Conservation (phyloP, 805 yeast genomes). For the Schwanniomyces occidentalis region DNA sequence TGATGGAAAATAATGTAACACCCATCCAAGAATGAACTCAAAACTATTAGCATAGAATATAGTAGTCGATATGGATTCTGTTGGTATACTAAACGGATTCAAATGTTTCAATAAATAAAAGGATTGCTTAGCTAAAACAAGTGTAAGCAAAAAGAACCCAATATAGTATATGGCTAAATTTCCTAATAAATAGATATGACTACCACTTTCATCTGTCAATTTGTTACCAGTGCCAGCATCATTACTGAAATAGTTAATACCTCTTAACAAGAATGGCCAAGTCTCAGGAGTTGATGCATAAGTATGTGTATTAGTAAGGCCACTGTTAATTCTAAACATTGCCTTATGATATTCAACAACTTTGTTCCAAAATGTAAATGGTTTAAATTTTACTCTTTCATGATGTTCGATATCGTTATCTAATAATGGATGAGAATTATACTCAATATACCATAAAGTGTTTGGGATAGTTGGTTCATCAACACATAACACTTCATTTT, state of each 20-base stretch:
- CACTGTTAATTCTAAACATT: constrained; percentile 52
- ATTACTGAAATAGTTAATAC: constrained; percentile 58
- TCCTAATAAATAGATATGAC: constrained; percentile 60
- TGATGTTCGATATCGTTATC: constrained; percentile 17
- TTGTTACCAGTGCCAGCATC: constrained; percentile 30
- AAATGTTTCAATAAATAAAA: constrained; percentile 21
- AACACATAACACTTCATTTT: constrained; percentile 87
- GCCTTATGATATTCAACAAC: constrained; percentile 55
- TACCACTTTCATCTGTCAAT: constrained; percentile 21
- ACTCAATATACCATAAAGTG: constrained; percentile 75
- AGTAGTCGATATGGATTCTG: constrained; percentile 12
- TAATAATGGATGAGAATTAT: constrained; percentile 55
- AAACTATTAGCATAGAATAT: constrained; percentile 22
- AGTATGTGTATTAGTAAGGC: constrained; percentile 47
- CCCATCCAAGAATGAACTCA: constrained; percentile 56
- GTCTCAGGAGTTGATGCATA: constrained; percentile 56
- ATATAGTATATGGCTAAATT: constrained; percentile 60
- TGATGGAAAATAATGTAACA: constrained; percentile 58
- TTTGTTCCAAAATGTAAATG: constrained; percentile 48
- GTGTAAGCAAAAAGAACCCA: constrained; percentile 34
- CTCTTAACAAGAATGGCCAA: constrained; percentile 64
- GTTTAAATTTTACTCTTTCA: constrained; percentile 19
- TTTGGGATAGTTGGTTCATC: constrained; percentile 67
- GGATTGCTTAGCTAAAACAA: constrained; percentile 19
- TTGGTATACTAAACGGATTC: constrained; percentile 30